phyloP scores from a whole-genome alignment of 306 rosid species.

The Bauhinia variegata region DNA sequence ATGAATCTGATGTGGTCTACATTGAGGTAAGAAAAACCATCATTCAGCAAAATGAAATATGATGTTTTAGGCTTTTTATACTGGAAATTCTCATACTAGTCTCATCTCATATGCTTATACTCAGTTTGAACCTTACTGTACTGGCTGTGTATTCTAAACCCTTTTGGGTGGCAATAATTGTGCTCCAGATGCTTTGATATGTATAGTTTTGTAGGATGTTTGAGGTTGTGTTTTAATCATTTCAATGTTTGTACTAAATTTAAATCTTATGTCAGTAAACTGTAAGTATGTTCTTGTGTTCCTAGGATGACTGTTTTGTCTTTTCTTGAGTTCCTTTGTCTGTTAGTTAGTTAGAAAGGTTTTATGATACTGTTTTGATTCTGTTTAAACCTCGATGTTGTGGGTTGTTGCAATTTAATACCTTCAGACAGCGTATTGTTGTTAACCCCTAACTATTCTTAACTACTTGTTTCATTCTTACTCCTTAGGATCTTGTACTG shows the following conservation, averaged over 20 bases:
- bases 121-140: no score
- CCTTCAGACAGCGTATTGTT: not conserved
- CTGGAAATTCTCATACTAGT: slow-evolving; percentile 17
- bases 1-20: slow-evolving; percentile 62
- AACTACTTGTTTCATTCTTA: slow-evolving; percentile 2
- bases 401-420: slow-evolving; percentile 11
- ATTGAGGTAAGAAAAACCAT: slow-evolving; percentile 58
- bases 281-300: not conserved
- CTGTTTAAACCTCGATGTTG: slow-evolving; percentile 38
- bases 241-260: not conserved
- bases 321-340: not conserved
- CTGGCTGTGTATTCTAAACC: not conserved
- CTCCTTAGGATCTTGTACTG: slow-evolving; percentile 60
- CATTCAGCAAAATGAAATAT: slow-evolving; percentile 23
- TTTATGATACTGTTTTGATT: slow-evolving; percentile 31
- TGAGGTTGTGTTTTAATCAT: slow-evolving; percentile 4
- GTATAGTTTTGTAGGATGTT: not conserved
- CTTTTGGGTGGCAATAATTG: slow-evolving; percentile 12
- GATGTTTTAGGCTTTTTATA: slow-evolving; percentile 27
- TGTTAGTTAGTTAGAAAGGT: slow-evolving; percentile 4
- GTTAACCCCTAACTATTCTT: not conserved
- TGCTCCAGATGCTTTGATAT: slow-evolving; percentile 7
- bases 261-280: not conserved
- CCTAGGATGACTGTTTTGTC: not conserved
- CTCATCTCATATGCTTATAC: no score